Evolutionary conservation across 768 basidiomycete species (phyloP).

Genomic region (Paxillus involutus): DNA sequence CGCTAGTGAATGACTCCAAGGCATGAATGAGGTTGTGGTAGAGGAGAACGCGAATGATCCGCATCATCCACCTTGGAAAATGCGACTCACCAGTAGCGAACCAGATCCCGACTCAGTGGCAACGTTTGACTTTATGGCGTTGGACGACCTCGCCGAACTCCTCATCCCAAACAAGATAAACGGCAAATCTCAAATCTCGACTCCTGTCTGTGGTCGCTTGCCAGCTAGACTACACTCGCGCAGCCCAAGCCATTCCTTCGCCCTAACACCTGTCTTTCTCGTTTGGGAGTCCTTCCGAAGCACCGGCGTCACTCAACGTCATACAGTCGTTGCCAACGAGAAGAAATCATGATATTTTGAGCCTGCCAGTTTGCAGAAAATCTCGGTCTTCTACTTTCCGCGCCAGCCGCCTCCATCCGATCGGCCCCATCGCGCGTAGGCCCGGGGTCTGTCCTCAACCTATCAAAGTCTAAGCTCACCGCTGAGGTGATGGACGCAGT

Average conservation of each 20-base stretch:
- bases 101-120: conserved; percentile 37
- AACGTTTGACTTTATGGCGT: conserved; percentile 52
- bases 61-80: conserved; percentile 5
- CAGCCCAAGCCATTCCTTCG: conserved; percentile 18
- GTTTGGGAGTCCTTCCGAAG: conserved; percentile 9
- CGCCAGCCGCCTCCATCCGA: too few species aligned
- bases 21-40: conserved; percentile 46
- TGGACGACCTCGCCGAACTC: conserved; percentile 67
- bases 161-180: conserved; percentile 51
- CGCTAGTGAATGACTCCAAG: conserved; percentile 43
- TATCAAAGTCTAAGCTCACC: conserved; percentile 42
- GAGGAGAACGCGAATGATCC: conserved; percentile 38
- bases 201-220: conserved; percentile 3
- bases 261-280: conserved; percentile 5
- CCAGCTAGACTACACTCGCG: conserved; percentile 21
- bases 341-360: too few species aligned
- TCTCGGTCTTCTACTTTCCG: too few species aligned
- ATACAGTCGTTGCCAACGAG: too few species aligned
- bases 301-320: conserved; percentile 10
- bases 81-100: not conserved
- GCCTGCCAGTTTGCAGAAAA: too few species aligned
- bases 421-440: too few species aligned
- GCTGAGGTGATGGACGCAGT: conserved; percentile 55
- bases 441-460: conserved; percentile 30
- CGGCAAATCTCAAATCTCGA: conserved; percentile 13